phyloP scores from a whole-genome alignment of 495 filamentous ascomycete genomes.

The Aspergillus indologenus region DNA sequence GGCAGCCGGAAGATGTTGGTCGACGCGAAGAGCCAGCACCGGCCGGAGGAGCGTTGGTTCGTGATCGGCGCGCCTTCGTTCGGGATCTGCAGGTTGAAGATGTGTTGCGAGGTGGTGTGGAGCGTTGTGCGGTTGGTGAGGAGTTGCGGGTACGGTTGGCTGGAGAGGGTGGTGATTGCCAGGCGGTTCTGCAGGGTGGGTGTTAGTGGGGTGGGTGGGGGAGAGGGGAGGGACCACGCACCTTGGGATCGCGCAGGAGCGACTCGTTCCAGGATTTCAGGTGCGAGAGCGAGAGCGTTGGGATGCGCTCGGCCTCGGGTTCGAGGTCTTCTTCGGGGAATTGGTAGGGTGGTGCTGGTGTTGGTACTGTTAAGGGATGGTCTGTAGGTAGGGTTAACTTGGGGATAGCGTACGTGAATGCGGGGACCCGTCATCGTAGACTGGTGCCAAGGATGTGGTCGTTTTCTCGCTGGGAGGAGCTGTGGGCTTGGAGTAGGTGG shows the following conservation, averaged over 20 bases:
- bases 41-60: constrained; percentile 72
- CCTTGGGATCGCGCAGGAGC: not conserved
- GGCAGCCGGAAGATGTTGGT: constrained; percentile 86
- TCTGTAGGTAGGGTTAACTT: not conserved
- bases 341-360: constrained; percentile 3
- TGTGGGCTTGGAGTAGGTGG: not conserved
- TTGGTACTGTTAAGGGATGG: too few species aligned
- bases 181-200: constrained; percentile 51
- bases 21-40: constrained; percentile 87
- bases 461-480: not conserved
- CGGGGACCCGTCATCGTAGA: not conserved
- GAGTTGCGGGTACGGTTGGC: constrained; percentile 51
- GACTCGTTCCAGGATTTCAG: not conserved
- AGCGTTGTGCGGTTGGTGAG: constrained; percentile 49
- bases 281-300: not conserved
- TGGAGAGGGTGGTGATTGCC: constrained; percentile 63
- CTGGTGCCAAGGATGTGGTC: not conserved
- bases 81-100: constrained; percentile 79
- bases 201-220: not conserved
- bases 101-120: constrained; percentile 62
- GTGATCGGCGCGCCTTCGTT: constrained; percentile 81
- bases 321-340: too few species aligned
- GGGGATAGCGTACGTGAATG: not conserved
- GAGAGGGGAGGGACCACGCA: not conserved
- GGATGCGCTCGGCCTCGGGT: not conserved